Percentiles rank a stretch among this genome's conserved stretches.
phyloP scores from a whole-genome alignment of 2,329 filamentous ascomycete species.

The Cladosporium sp. region DNA sequence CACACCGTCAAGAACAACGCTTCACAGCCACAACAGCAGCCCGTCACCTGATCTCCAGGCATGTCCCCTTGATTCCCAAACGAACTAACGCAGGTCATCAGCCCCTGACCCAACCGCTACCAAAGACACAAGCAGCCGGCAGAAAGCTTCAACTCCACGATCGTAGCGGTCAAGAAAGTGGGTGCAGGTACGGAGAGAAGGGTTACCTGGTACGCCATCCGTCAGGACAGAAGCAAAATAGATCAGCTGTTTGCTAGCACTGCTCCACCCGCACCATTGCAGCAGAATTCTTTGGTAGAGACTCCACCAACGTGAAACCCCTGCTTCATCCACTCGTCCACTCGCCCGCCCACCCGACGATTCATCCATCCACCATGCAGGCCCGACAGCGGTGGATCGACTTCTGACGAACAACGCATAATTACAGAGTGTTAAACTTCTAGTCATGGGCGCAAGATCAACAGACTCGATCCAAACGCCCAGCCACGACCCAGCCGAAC shows the following conservation, averaged over 20 bases:
- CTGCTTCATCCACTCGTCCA: not conserved
- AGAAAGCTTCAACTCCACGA: not conserved
- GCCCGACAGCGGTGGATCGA: not conserved
- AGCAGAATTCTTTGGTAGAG: not conserved
- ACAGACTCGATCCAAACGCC: not conserved
- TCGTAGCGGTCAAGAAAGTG: not conserved
- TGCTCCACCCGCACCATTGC: not conserved
- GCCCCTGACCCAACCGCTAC: not conserved
- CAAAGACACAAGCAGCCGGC: not conserved
- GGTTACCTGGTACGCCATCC: not conserved
- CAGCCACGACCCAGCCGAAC: not conserved
- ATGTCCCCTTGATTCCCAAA: not conserved
- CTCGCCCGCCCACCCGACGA: not conserved
- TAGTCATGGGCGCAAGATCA: not conserved
- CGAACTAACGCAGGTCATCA: not conserved
- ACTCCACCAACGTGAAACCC: slow-evolving; percentile 4
- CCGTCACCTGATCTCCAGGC: no score
- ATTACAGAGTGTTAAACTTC: no score
- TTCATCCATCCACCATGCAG: not conserved
- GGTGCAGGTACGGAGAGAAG: not conserved
- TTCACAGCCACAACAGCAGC: no score
- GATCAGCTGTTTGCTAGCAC: not conserved
- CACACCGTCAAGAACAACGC: no score
- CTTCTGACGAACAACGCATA: not conserved
- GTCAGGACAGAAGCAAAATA: not conserved